Evolutionary conservation across 192 early-diverging fungal genomes (phyloP).

Genomic region (Obelidium mucronatum): DNA sequence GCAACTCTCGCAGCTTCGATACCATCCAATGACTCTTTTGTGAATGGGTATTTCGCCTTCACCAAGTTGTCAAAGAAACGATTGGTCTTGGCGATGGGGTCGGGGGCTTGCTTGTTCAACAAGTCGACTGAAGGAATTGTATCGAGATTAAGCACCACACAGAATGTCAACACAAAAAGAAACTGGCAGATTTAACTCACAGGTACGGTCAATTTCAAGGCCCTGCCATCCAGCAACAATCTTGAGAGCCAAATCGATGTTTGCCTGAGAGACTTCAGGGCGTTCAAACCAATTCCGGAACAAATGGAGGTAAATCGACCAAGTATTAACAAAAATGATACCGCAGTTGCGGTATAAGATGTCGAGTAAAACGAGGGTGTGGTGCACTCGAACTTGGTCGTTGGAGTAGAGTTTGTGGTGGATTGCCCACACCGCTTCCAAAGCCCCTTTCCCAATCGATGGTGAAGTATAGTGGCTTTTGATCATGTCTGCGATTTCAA

Average conservation of each 20-base stretch:
- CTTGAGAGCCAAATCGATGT: background rate
- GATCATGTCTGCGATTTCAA: conserved; percentile 3
- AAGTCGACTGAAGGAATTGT: too few species aligned
- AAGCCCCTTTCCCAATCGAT: background rate
- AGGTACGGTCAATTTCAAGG: background rate
- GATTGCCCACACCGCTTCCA: background rate
- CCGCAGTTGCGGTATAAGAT: conserved; percentile 4
- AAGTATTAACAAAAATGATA: conserved; percentile 6
- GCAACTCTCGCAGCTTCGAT: too few species aligned
- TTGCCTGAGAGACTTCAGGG: background rate
- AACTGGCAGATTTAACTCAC: too few species aligned
- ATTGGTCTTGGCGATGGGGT: too few species aligned
- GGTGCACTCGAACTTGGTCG: background rate
- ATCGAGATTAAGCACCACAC: too few species aligned
- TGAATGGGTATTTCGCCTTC: too few species aligned
- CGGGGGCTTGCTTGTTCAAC: too few species aligned
- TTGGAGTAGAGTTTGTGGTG: background rate
- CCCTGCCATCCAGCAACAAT: conserved; percentile 10
- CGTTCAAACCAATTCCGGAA: conserved; percentile 12
- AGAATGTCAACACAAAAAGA: too few species aligned
- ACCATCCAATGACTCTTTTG: too few species aligned
- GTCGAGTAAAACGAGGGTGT: background rate
- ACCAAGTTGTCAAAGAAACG: too few species aligned
- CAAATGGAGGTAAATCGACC: background rate
- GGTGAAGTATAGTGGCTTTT: background rate